Evolutionary conservation across 2,329 filamentous ascomycete species (phyloP).

Genomic region (Aspergillus pseudotamarii): DNA sequence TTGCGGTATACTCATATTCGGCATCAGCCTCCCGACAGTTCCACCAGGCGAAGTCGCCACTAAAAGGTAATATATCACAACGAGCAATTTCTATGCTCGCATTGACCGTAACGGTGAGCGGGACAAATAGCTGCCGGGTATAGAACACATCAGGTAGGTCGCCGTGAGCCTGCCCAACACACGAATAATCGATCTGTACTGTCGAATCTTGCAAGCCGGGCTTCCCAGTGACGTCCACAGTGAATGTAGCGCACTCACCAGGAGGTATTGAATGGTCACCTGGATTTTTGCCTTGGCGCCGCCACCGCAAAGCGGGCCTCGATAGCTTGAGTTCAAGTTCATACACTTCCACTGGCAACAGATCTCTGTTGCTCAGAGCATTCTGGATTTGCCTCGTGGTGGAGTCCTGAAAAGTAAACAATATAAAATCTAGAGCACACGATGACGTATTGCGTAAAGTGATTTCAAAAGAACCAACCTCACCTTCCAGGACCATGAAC

Average conservation of each 20-base stretch:
- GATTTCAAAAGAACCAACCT: conserved; percentile 74
- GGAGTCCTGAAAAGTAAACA: conserved; percentile 89
- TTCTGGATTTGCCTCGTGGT: conserved; percentile 76
- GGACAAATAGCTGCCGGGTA: conserved; percentile 78
- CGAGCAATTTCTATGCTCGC: conserved; percentile 81
- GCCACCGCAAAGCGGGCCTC: conserved; percentile 65
- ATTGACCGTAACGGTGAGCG: conserved; percentile 87
- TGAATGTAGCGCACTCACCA: conserved; percentile 69
- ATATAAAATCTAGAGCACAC: conserved; percentile 77
- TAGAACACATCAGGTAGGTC: conserved; percentile 75
- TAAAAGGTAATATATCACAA: conserved; percentile 76
- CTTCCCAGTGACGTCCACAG: conserved; percentile 83
- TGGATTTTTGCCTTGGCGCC: conserved; percentile 54
- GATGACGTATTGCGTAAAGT: conserved; percentile 77
- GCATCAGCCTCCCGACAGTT: conserved; percentile 31
- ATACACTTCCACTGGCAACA: conserved; percentile 77
- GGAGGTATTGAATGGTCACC: conserved; percentile 65
- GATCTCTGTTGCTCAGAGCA: conserved; percentile 74
- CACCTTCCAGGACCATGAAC: conserved; percentile 91
- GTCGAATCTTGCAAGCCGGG: conserved; percentile 77
- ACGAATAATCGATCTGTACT: conserved; percentile 84
- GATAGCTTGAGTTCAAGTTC: conserved; percentile 82
- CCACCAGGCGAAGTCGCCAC: conserved; percentile 68
- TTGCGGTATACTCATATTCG: conserved; percentile 5
- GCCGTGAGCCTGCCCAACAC: conserved; percentile 70